Evolutionary conservation across 2,329 filamentous ascomycete genomes (phyloP), one percentile per base, ranked within the genome.

Genomic region (Waltergamsia citrina): DNA sequence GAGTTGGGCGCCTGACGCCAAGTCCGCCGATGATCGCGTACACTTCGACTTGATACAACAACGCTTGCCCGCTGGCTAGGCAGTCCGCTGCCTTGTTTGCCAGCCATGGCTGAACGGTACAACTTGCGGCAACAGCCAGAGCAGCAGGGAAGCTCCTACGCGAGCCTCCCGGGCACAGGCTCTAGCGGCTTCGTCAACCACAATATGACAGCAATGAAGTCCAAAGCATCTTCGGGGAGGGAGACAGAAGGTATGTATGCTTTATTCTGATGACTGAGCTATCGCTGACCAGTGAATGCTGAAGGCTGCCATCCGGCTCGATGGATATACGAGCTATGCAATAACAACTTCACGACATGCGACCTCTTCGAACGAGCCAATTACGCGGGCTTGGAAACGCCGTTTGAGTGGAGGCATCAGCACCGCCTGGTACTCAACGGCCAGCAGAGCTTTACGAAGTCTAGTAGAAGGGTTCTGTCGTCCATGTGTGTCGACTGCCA

Each of bases 401-500:
- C 52, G 16, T 54, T 48, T 32, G 35, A 47, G 17, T 56, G 56
- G 53, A 44, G 58, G 24, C 59, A 61, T 34, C 35, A 45, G 11
- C 59, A 62, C 31, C 49, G 48, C 34, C 43, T 62, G 12, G 51
- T 53, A 12, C 52, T 60, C 37, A 59, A 60, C 32, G 59, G 58
- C 20, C 62, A 62, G 32, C 60, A 63, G 37, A 59, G 49, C 39
- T 54, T 46, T 21, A 45, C 38, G 2, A 47, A 49, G 19, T 26
- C 37, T 2, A 48, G 45, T 5, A 46, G 39, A 6, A 47, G 46
- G 3, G 21, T 54, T 3, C 35, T 63, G 2, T 62, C 60, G 5
- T 47, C 58, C 3, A 47, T 63, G 7, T 63, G 60, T 36, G 44
- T 60, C 10, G 53, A 59, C 29, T 63, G 60, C 32, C 56, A 60